phyloP scores from a whole-genome alignment of 169 alveolate genomes.

The Plasmodium vinckei region DNA sequence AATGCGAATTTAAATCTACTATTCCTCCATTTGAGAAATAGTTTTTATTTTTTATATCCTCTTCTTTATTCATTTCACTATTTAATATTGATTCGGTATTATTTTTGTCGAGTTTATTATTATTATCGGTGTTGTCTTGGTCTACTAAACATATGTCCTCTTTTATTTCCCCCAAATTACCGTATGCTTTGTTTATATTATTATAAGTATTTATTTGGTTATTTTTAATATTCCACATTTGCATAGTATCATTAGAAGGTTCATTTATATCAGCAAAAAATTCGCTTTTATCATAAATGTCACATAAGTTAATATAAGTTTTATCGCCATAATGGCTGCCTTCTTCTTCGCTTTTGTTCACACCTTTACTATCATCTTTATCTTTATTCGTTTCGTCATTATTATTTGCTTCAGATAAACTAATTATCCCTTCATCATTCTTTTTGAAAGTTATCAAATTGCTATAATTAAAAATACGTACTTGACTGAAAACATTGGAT shows the following conservation, averaged over 20 bases:
- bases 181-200: background rate
- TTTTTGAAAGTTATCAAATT: conserved; percentile 19
- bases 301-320: conserved; percentile 19
- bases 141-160: background rate
- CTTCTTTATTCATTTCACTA: conserved; percentile 1
- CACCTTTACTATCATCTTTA: background rate
- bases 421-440: conserved; percentile 3
- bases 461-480: conserved; percentile 63
- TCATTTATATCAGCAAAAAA: conserved; percentile 14
- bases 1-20: background rate
- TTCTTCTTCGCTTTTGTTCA: background rate
- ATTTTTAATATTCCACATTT: conserved; percentile 3
- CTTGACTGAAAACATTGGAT: conserved; percentile 37
- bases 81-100: background rate
- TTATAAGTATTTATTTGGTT: conserved; percentile 2
- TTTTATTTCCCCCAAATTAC: background rate
- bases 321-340: background rate
- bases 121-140: background rate
- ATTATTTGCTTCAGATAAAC: background rate
- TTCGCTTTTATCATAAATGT: conserved; percentile 36
- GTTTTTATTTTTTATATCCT: background rate
- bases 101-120: background rate
- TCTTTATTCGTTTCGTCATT: conserved; percentile 3
- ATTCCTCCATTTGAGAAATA: background rate
- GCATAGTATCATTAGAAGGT: background rate